These are phyloP conservation scores for Zygotorulaspora chibaensis DNA, from an alignment of 805 yeast species.

Conservation along the genomic window DNA sequence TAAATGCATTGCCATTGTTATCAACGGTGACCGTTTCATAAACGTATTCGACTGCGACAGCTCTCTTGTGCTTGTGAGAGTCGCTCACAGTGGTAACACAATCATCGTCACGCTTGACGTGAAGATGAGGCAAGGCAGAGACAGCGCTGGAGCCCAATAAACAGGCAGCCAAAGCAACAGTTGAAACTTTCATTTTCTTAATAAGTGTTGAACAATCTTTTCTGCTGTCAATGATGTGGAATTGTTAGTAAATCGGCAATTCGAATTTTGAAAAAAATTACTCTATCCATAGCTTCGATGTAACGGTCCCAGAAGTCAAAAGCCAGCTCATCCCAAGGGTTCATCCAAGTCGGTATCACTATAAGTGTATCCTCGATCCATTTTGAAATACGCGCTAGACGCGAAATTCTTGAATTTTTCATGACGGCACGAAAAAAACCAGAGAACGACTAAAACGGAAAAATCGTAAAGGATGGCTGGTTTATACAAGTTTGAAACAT, in stretches of 20 bases:
- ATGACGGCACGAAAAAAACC: neutral
- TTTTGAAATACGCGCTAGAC: neutral
- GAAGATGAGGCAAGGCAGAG: slow-evolving; percentile 29
- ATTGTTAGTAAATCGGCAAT: neutral
- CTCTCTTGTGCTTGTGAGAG: slow-evolving; percentile 49
- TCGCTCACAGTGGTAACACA: slow-evolving; percentile 34
- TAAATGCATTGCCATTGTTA: slow-evolving; percentile 43
- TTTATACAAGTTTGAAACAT: neutral
- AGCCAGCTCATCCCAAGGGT: neutral
- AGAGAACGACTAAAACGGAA: neutral
- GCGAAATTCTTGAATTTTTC: neutral
- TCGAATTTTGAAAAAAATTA: neutral
- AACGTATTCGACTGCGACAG: slow-evolving; percentile 47
- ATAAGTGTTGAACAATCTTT: neutral
- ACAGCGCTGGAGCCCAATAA: slow-evolving; percentile 29
- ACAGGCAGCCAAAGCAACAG: slow-evolving; percentile 32
- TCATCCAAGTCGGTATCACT: too few relatives aligned
- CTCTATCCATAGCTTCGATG: neutral
- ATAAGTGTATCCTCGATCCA: neutral
- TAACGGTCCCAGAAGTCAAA: neutral
- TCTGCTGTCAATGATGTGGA: neutral
- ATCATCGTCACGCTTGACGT: slow-evolving; percentile 23
- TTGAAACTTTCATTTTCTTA: slow-evolving; percentile 33
- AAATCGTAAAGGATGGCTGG: neutral
- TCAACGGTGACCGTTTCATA: slow-evolving; percentile 54